Evolutionary conservation across 202 grass and related monocot genomes (phyloP).

Genomic region (Digitaria exilis): DNA sequence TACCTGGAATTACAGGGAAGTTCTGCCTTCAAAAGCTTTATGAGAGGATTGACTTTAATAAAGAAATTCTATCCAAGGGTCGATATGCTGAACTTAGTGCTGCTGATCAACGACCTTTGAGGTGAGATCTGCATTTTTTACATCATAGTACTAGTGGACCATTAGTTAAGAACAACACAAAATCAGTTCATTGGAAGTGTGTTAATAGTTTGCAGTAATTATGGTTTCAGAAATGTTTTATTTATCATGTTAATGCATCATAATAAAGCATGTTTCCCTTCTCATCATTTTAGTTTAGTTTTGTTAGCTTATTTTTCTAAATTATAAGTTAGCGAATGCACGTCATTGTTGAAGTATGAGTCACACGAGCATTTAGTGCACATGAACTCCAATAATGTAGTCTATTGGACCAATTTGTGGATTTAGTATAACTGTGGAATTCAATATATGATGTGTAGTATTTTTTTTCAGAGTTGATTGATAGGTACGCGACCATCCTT

Average conservation of each 20-base stretch:
- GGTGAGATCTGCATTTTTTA: constrained; percentile 42
- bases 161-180: constrained; percentile 17
- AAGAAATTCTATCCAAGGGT: constrained; percentile 88
- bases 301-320: constrained; percentile 9
- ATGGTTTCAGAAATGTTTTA: background rate
- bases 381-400: constrained; percentile 7
- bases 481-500: background rate
- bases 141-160: background rate
- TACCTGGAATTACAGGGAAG: constrained; percentile 64
- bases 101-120: constrained; percentile 83
- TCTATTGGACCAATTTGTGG: constrained; percentile 15
- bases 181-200: constrained; percentile 5
- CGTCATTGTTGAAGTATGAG: background rate
- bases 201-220: constrained; percentile 12
- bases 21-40: constrained; percentile 88
- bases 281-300: constrained; percentile 33
- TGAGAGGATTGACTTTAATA: constrained; percentile 82
- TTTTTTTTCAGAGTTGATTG: constrained; percentile 29
- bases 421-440: background rate
- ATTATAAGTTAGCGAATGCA: constrained; percentile 1
- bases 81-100: constrained; percentile 77
- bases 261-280: constrained; percentile 20
- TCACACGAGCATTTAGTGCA: background rate
- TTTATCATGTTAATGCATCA: constrained; percentile 17
- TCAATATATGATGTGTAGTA: constrained; percentile 3